Base-by-base conservation (phyloP, 23 red algal genomes). In the Chondrus crispus region DNA sequence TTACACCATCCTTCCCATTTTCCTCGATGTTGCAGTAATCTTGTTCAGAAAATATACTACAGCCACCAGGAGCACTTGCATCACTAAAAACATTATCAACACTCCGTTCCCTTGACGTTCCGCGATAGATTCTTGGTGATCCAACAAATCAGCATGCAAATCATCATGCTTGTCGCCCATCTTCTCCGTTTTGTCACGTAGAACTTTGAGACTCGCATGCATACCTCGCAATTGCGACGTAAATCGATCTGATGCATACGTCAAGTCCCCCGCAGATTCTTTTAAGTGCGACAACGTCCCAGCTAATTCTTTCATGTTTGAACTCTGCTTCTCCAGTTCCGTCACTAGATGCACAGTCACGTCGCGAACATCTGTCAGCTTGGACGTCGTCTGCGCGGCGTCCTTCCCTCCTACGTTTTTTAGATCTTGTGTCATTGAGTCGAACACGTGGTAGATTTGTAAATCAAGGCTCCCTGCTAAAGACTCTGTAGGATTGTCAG, bases 1-100 rank as follows among this genome's bases (percentile, higher is more conserved):
- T 45, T 81, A 90, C 73, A 90, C 87, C 87, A 90, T 90, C 4
- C 87, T 69, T 75, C 87, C 87, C 53, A 80, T 53, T 63, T 90
- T 90, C 13, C 87, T 64, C 20, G 87, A 54, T 28, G 87, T 53
- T 40, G 73, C 38, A 5, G 51, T 36, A 69, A 90, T 90, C 45
- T 90, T 90, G 28, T 90, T 64, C 5, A 90, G 71, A 80, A 63
- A 42, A 73, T 80, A 90, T 20, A 90, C 69, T 10, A 69, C 87
- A 24, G 43, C 48, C 1, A 49, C 87, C 33, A 90, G 39, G 13
- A 90, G 51, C 11, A 41, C 71, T 58, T 90, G 87, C 69, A 90
- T 52, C 10, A 90, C 29, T 41, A 90, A 14, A n/a, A 90, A 90
- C 52, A 90, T 64, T 0, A 90, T 20, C 12, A 90, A 10, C 30